phyloP scores from a whole-genome alignment of 2,329 filamentous ascomycete species.

The Colletotrichum paranaense region DNA sequence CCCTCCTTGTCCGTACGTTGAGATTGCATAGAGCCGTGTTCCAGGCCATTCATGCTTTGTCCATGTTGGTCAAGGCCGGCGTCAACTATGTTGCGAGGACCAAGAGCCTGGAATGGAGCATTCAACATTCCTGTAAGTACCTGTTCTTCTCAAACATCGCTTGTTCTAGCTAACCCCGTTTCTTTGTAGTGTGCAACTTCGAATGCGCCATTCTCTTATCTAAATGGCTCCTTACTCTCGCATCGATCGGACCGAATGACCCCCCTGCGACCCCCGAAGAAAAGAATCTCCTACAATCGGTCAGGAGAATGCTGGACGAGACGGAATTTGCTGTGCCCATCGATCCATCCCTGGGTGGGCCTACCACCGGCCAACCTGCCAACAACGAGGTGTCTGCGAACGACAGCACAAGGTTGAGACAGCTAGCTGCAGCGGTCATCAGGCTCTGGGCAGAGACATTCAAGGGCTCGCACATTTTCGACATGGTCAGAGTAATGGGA shows the following conservation, averaged over 20 bases:
- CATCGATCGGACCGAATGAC: constrained; percentile 62
- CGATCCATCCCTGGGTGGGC: constrained; percentile 63
- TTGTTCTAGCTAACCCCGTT: constrained; percentile 35
- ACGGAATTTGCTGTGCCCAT: constrained; percentile 72
- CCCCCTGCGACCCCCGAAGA: constrained; percentile 63
- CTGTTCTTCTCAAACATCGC: background rate
- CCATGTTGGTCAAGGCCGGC: constrained; percentile 72
- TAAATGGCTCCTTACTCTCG: constrained; percentile 69
- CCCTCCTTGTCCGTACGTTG: constrained; percentile 67
- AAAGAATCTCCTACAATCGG: constrained; percentile 64
- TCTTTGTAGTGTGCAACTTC: constrained; percentile 65
- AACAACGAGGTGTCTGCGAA: constrained; percentile 56
- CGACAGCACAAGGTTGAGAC: constrained; percentile 63
- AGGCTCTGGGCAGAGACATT: constrained; percentile 72
- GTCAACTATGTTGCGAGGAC: constrained; percentile 72
- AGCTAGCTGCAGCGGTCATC: constrained; percentile 68
- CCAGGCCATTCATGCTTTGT: constrained; percentile 76
- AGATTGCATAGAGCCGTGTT: constrained; percentile 73
- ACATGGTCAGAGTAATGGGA: constrained; percentile 69
- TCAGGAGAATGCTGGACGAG: constrained; percentile 70
- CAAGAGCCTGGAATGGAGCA: constrained; percentile 72
- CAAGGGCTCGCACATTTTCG: constrained; percentile 70
- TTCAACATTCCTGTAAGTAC: constrained; percentile 68
- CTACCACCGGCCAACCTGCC: constrained; percentile 48
- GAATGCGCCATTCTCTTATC: constrained; percentile 71